phyloP scores from a whole-genome alignment of 2,329 filamentous ascomycete species.

The Nigrospora sphaerica region DNA sequence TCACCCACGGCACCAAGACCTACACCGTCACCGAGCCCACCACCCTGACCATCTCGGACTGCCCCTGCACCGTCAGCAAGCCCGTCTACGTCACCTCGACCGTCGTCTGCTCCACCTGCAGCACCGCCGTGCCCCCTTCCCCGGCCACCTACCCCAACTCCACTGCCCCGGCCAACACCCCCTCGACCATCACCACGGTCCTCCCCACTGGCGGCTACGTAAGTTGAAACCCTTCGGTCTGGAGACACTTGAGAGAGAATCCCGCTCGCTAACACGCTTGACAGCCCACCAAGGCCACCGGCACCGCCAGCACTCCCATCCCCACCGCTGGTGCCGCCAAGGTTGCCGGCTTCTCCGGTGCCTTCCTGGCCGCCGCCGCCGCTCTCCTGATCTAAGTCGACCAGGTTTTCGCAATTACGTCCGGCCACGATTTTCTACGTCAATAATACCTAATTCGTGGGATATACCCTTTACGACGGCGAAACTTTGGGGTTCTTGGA shows the following conservation, averaged over 20 bases:
- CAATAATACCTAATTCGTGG: constrained; percentile 33
- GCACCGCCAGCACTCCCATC: constrained; percentile 26
- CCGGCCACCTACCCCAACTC: background rate
- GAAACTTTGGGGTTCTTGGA: constrained; percentile 19
- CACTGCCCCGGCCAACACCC: constrained; percentile 10
- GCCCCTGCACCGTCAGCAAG: constrained; percentile 62
- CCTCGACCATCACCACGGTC: constrained; percentile 10
- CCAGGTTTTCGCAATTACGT: constrained; percentile 16
- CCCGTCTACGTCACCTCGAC: constrained; percentile 45
- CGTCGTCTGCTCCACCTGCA: constrained; percentile 28
- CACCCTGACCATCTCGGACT: constrained; percentile 65
- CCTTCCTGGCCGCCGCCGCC: constrained; percentile 53
- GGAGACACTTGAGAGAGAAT: constrained; percentile 8
- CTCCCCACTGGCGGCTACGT: constrained; percentile 7
- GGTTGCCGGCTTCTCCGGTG: constrained; percentile 48
- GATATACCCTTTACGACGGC: constrained; percentile 31
- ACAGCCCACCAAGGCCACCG: constrained; percentile 14
- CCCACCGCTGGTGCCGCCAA: constrained; percentile 51
- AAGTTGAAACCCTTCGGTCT: constrained; percentile 1
- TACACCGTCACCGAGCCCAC: constrained; percentile 64
- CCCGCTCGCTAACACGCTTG: constrained; percentile 6
- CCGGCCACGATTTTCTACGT: constrained; percentile 32
- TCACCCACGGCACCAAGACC: constrained; percentile 58
- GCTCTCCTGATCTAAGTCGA: constrained; percentile 28
- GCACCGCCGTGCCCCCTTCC: background rate